These are phyloP conservation scores for Solanum arcanum DNA, from an alignment of 257 asterid genomes.

Conservation along the genomic window DNA sequence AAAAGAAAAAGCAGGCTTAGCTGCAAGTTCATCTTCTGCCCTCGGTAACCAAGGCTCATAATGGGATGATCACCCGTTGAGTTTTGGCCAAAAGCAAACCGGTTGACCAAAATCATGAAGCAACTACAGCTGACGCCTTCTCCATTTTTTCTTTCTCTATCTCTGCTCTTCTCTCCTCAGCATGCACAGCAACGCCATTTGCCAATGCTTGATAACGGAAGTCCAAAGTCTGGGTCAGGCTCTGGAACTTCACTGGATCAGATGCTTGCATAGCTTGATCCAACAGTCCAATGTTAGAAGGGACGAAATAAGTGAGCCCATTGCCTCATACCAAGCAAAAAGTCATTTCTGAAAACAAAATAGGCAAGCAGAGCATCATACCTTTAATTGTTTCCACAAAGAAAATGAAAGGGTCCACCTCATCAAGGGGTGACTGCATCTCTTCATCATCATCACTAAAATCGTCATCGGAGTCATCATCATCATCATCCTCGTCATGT, in stretches of 20 bases:
- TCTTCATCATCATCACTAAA: conserved; percentile 98
- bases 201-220: conserved; percentile 83
- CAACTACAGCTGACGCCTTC: conserved; percentile 42
- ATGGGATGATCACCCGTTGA: conserved; percentile 14
- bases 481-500: conserved; percentile 53
- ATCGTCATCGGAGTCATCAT: conserved; percentile 72
- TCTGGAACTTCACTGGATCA: conserved; percentile 83
- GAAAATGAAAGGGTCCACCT: conserved; percentile 84
- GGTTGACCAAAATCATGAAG: conserved; percentile 28
- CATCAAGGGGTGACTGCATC: conserved; percentile 92
- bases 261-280: conserved; percentile 69
- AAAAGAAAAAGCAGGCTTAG: conserved; percentile 18
- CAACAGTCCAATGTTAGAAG: not conserved
- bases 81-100: conserved; percentile 1
- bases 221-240: conserved; percentile 72
- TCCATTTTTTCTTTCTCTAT: conserved; percentile 71
- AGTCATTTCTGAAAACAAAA: not conserved
- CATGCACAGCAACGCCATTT: conserved; percentile 91
- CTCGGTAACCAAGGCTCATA: not conserved
- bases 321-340: not conserved
- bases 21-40: conserved; percentile 7
- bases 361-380: conserved; percentile 1
- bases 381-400: conserved; percentile 88
- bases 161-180: conserved; percentile 65
- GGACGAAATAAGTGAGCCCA: not conserved